These are phyloP conservation scores for Monosporascus sp. DNA, from an alignment of 2,329 filamentous ascomycete genomes.

Conservation along the genomic window DNA sequence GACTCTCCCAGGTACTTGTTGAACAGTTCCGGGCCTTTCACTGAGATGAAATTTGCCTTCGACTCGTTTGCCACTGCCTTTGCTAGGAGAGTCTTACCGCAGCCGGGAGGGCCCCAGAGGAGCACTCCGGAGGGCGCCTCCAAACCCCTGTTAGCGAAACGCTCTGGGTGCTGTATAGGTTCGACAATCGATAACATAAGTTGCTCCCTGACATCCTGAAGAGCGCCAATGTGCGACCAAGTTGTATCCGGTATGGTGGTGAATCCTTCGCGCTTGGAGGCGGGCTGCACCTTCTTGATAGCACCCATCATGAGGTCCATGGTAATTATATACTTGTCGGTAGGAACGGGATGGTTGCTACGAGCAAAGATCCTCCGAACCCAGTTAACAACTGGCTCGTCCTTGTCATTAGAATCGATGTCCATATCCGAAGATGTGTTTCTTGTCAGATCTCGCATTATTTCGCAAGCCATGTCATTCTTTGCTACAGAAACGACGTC, in stretches of 20 bases:
- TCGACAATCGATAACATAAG: constrained; percentile 83
- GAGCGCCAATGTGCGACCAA: constrained; percentile 87
- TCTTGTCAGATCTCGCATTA: constrained; percentile 24
- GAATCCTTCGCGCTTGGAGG: constrained; percentile 88
- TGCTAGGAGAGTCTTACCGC: constrained; percentile 92
- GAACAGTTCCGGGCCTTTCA: constrained; percentile 91
- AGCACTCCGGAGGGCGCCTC: constrained; percentile 80
- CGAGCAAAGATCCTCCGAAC: constrained; percentile 13
- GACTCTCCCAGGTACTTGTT: constrained; percentile 98
- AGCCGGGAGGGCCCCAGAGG: constrained; percentile 94
- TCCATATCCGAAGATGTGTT: constrained; percentile 15
- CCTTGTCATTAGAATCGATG: constrained; percentile 11
- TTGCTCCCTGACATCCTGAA: constrained; percentile 73
- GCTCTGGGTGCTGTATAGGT: constrained; percentile 76
- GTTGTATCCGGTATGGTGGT: constrained; percentile 90
- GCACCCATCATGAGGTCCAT: constrained; percentile 69
- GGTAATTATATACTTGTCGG: constrained; percentile 25
- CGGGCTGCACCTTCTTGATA: constrained; percentile 70
- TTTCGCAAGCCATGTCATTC: constrained; percentile 27
- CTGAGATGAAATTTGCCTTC: constrained; percentile 95
- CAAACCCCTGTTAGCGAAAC: constrained; percentile 74
- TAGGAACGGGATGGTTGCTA: constrained; percentile 14
- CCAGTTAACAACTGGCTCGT: constrained; percentile 5
- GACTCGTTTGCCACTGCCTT: constrained; percentile 95
- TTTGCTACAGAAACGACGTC: constrained; percentile 49